Conservation (phyloP, 768 basidiomycete genomes). For the Boletus rex-veris region DNA sequence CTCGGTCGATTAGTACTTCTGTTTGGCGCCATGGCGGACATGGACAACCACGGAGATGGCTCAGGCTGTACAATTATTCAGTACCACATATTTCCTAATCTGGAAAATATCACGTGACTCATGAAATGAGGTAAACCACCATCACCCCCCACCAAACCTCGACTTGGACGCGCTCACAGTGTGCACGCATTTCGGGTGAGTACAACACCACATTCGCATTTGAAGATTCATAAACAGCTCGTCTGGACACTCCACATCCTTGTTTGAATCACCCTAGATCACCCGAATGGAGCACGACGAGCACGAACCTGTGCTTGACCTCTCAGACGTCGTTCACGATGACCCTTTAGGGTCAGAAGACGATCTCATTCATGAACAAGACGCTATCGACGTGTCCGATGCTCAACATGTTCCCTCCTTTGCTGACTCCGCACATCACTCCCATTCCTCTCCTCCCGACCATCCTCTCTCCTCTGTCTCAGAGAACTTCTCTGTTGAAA, state of each 20-base stretch:
- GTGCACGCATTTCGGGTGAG: conserved; percentile 20
- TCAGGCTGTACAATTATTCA: not conserved
- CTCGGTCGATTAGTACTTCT: conserved; percentile 49
- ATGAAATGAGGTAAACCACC: conserved; percentile 27
- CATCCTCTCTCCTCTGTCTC: conserved; percentile 36
- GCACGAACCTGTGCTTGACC: conserved; percentile 59
- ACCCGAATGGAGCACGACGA: conserved; percentile 50
- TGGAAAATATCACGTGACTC: conserved; percentile 21
- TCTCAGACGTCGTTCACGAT: conserved; percentile 84
- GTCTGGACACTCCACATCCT: no score
- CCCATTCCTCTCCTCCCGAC: conserved; percentile 23
- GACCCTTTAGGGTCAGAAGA: conserved; percentile 64
- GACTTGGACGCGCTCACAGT: conserved; percentile 19
- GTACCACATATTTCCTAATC: conserved; percentile 2
- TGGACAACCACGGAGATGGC: not conserved
- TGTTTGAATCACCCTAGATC: conserved; percentile 3
- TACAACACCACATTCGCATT: not conserved
- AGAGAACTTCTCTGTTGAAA: conserved; percentile 61
- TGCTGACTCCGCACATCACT: conserved; percentile 12
- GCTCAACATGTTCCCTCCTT: conserved; percentile 31
- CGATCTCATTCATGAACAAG: conserved; percentile 31
- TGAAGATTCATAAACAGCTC: no score
- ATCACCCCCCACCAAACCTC: conserved; percentile 8
- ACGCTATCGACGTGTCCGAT: conserved; percentile 30
- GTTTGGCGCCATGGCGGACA: conserved; percentile 31